Evolutionary conservation across 1,139 yeast genomes (phyloP).

Genomic region (Pichia sp.): DNA sequence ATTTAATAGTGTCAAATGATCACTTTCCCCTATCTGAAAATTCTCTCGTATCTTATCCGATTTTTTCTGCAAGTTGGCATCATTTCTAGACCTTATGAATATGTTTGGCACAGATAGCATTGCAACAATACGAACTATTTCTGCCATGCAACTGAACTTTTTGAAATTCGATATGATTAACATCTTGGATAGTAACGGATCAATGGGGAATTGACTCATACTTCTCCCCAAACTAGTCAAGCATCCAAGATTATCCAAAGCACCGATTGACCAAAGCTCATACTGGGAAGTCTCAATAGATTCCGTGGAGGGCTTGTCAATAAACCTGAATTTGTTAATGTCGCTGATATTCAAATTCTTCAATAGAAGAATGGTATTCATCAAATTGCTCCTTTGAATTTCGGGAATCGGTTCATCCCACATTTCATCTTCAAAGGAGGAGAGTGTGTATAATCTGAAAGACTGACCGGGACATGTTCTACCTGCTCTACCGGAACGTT

Average conservation of each 20-base stretch:
- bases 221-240: constrained; percentile 62
- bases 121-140: constrained; percentile 75
- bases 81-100: constrained; percentile 62
- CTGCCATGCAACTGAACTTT: constrained; percentile 65
- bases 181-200: constrained; percentile 75
- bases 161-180: constrained; percentile 49
- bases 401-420: constrained; percentile 86
- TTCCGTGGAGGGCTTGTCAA: constrained; percentile 82
- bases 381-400: constrained; percentile 81
- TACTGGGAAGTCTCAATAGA: constrained; percentile 70
- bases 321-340: constrained; percentile 65
- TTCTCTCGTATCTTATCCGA: constrained; percentile 76
- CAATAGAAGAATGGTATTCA: constrained; percentile 68
- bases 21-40: constrained; percentile 79
- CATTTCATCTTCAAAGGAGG: constrained; percentile 65
- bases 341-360: constrained; percentile 69
- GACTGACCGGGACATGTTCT: constrained; percentile 88
- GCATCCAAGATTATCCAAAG: constrained; percentile 68
- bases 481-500: constrained; percentile 95
- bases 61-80: constrained; percentile 60
- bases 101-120: constrained; percentile 74
- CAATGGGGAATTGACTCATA: constrained; percentile 82
- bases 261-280: constrained; percentile 86
- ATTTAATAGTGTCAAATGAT: constrained; percentile 79
- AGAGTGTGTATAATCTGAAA: constrained; percentile 75